Conservation (phyloP, 1,139 yeast genomes). For the Debaryomycetaceae sp. region DNA sequence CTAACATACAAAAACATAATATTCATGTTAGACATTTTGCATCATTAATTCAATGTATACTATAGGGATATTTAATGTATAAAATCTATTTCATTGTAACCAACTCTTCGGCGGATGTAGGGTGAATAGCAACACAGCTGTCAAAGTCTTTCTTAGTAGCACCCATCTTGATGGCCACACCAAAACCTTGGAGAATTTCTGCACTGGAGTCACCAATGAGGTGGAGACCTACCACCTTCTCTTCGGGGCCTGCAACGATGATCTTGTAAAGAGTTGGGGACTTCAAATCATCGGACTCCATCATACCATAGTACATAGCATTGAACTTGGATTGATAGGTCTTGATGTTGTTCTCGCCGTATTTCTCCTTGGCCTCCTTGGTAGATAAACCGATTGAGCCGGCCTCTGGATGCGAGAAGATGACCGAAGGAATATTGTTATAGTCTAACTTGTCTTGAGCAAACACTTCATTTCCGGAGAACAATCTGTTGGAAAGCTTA, state of each 20-base stretch:
- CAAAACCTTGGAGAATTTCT: conserved; percentile 96
- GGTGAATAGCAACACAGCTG: conserved; percentile 95
- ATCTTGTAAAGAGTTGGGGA: conserved; percentile 86
- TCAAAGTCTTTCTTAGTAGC: conserved; percentile 96
- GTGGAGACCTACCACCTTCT: conserved; percentile 94
- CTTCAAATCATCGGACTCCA: conserved; percentile 62
- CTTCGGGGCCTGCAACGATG: conserved; percentile 73
- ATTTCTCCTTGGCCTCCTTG: conserved; percentile 68
- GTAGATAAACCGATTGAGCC: conserved; percentile 90
- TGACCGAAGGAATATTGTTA: conserved; percentile 81
- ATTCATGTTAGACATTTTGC: background rate
- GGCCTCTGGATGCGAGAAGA: conserved; percentile 96
- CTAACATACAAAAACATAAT: background rate
- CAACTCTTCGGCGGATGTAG: conserved; percentile 95
- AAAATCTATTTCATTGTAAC: conserved; percentile 68
- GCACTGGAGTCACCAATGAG: conserved; percentile 86
- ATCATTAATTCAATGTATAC: background rate
- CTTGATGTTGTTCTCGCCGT: conserved; percentile 78
- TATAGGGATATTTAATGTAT: background rate
- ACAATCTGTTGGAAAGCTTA: conserved; percentile 82
- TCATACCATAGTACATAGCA: conserved; percentile 91
- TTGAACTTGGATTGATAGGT: conserved; percentile 79
- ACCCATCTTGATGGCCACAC: conserved; percentile 96
- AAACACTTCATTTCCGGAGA: conserved; percentile 69
- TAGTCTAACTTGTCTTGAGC: conserved; percentile 76